These are phyloP conservation scores for Parasarocladium wereldwijsianum DNA, from an alignment of 2,329 filamentous ascomycete genomes.

Conservation along the genomic window DNA sequence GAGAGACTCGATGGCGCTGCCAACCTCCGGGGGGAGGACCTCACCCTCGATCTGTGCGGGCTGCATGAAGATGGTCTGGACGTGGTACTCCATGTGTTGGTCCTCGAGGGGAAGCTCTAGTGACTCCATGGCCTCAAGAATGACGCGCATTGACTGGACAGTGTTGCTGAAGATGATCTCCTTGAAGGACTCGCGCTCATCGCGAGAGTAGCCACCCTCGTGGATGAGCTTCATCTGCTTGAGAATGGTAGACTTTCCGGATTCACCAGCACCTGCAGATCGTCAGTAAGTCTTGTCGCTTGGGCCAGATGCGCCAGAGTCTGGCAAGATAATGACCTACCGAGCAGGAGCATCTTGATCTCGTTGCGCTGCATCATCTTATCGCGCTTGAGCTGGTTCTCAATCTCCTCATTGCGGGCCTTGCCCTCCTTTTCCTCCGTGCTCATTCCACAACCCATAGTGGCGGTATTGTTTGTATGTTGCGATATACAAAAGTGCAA, in stretches of 20 bases:
- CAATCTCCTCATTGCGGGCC: constrained; percentile 98
- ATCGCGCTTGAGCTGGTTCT: constrained; percentile 97
- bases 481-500: too few relatives aligned
- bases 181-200: constrained; percentile 59
- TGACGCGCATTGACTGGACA: constrained; percentile 55
- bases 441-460: constrained; percentile 99
- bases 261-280: constrained; percentile 80
- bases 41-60: constrained; percentile 93
- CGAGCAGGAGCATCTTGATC: constrained; percentile 98
- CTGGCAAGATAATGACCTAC: constrained; percentile 31
- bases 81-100: constrained; percentile 87
- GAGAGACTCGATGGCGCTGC: constrained; percentile 77
- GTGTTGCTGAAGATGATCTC: constrained; percentile 60
- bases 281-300: neutral
- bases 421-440: constrained; percentile 99
- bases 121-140: constrained; percentile 55
- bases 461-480: too few relatives aligned
- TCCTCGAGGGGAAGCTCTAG: constrained; percentile 74
- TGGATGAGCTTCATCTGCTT: constrained; percentile 99
- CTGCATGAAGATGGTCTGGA: constrained; percentile 98
- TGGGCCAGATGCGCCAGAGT: neutral
- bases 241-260: constrained; percentile 83
- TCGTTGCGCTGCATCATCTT: constrained; percentile 98
- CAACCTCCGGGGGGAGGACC: constrained; percentile 84
- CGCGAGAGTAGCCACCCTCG: constrained; percentile 95